phyloP scores from a whole-genome alignment of 177 flowering plant genomes.

The Vitis hybrid region DNA sequence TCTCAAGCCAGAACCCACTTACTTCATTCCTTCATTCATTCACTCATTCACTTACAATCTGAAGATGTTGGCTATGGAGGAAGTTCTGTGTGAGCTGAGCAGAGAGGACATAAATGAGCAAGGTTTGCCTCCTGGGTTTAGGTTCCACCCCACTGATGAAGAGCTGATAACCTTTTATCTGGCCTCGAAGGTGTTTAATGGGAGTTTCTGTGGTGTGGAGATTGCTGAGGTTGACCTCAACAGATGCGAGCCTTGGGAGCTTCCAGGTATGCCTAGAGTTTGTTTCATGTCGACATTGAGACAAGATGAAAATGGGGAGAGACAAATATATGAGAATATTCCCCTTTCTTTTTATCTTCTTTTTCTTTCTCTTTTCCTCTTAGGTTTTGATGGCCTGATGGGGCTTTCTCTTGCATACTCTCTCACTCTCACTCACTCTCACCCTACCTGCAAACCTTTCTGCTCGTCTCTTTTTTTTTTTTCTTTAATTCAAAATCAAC shows the following conservation, averaged over 20 bases:
- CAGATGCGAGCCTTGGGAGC: constrained; percentile 91
- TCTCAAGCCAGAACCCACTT: too few species aligned
- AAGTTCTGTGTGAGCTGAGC: constrained; percentile 43
- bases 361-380: background rate
- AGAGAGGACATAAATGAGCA: constrained; percentile 46
- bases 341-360: background rate
- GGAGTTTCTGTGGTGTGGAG: constrained; percentile 46
- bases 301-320: background rate
- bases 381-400: background rate
- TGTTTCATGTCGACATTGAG: background rate
- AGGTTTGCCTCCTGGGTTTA: constrained; percentile 83
- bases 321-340: background rate
- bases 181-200: constrained; percentile 75
- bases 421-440: too few species aligned
- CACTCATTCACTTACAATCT: background rate
- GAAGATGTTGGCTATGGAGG: constrained; percentile 51
- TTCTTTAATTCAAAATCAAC: too few species aligned
- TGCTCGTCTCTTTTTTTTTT: too few species aligned
- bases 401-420: too few species aligned
- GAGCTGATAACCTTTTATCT: constrained; percentile 82
- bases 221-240: constrained; percentile 88
- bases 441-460: too few species aligned
- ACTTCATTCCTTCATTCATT: background rate
- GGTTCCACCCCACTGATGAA: constrained; percentile 95
- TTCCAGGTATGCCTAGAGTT: constrained; percentile 54